Evolutionary conservation across 108 stramenopile species (phyloP).

Genomic region (Cyclostephanos tholiformis): DNA sequence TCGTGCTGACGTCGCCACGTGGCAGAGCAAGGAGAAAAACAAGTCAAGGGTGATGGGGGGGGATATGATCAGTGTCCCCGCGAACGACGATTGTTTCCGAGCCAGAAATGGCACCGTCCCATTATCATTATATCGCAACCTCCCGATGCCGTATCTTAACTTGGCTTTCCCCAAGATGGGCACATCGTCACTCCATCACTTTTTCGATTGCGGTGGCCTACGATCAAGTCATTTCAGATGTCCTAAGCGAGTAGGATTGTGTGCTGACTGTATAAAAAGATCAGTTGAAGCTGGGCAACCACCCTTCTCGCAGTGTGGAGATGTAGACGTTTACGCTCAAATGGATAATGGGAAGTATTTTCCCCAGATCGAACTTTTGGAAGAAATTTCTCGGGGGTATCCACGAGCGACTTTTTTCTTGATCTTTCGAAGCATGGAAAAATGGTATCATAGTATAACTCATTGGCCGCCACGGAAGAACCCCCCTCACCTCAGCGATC

Average conservation of each 20-base stretch:
- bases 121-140: neutral
- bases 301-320: neutral
- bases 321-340: neutral
- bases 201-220: neutral
- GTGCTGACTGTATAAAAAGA: neutral
- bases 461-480: slow-evolving; percentile 13
- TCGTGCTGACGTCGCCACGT: too few relatives aligned
- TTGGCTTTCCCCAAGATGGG: slow-evolving; percentile 6
- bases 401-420: slow-evolving; percentile 4
- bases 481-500: neutral
- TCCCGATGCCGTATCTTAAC: neutral
- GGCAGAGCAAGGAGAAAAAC: too few relatives aligned
- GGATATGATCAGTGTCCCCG: neutral
- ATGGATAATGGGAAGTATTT: neutral
- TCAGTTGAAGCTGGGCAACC: slow-evolving; percentile 4
- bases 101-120: neutral
- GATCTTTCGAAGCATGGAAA: slow-evolving; percentile 6
- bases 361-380: neutral
- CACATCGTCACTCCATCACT: neutral
- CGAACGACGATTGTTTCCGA: neutral
- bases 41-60: too few relatives aligned
- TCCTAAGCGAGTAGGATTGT: neutral
- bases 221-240: neutral
- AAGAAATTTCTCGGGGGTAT: neutral
- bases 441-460: slow-evolving; percentile 9